Evolutionary conservation across 148 eudicot species (phyloP), one percentile per base, ranked within the genome.

Genomic region (Rheum nobile): DNA sequence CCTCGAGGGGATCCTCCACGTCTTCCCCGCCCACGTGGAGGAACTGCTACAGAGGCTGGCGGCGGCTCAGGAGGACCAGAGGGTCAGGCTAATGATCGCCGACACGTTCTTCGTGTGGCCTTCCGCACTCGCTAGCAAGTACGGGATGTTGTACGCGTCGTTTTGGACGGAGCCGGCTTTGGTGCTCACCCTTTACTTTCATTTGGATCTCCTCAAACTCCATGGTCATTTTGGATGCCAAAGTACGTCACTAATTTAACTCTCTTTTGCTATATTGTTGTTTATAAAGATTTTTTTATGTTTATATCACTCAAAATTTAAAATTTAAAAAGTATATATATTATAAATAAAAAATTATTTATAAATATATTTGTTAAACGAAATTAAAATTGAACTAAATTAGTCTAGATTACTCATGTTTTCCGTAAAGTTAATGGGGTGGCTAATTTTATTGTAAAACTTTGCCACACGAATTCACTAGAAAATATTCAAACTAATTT

Each of bases 91-190:
- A 28, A 74, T 90, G 59, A 84, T 92, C 8, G 87, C 86, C 6
- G 97, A 92, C 69, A 82, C 97, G 7, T 88, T 84, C 78, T 89
- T 73, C 68, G 90, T 87, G 16, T 92, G 93, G 93, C 85, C 86
- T 8, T 77, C 85, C 2, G 80, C 75, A 72, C 8, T 88, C 22
- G 90, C 92, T 0, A 84, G 77, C 75, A 87, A 80, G 78, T 84
- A 80, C 78, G 88, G 87, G 72, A 74, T 90, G 16, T 61, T 77
- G 8, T 79, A 82, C 67, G 82, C 81, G 0, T 87, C 91, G 14
- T 92, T 83, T 76, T 92, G 96, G 96, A 88, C 97, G 1, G 93
- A 92, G 48, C 80, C 91, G 38, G 97, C 97, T 9, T 43, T 86
- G 70, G 87, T 90, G 35, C 88, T 90, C 19, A 57, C 75, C 6